Evolutionary conservation across 305 asterid species (phyloP).

Genomic region (Nicotiana rustica): DNA sequence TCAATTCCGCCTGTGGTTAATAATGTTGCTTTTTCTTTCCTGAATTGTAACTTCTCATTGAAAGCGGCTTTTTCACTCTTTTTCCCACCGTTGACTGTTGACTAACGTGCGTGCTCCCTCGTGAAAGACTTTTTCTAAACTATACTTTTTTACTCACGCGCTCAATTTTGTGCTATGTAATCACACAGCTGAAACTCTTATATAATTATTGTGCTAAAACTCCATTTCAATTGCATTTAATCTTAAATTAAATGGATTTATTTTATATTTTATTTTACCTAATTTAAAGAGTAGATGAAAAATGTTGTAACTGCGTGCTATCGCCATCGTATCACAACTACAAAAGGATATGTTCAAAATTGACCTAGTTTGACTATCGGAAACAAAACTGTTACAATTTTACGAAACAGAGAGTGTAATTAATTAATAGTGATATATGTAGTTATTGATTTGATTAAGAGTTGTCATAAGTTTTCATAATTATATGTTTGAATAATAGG

Average conservation of each 20-base stretch:
- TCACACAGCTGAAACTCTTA: too few species aligned
- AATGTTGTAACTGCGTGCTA: not conserved
- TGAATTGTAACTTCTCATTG: slow-evolving; percentile 33
- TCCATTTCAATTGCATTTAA: not conserved
- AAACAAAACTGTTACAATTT: not conserved
- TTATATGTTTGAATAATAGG: not conserved
- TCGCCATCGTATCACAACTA: not conserved
- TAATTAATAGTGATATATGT: not conserved
- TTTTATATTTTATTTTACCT: not conserved
- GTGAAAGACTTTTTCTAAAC: slow-evolving; percentile 27
- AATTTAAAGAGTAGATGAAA: not conserved
- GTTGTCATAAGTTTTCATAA: slow-evolving; percentile 5
- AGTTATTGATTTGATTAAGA: slow-evolving; percentile 7
- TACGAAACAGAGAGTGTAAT: not conserved
- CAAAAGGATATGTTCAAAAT: not conserved
- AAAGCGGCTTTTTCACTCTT: slow-evolving; percentile 30
- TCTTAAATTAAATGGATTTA: not conserved
- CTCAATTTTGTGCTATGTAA: not conserved
- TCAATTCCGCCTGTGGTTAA: too few species aligned
- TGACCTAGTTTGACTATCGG: not conserved
- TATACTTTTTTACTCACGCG: slow-evolving; percentile 33
- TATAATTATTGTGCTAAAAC: too few species aligned
- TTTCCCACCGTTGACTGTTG: slow-evolving; percentile 41
- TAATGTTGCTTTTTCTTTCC: not conserved
- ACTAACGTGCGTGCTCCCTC: slow-evolving; percentile 27